These are phyloP conservation scores for Tephrocybe sp. DNA, from an alignment of 768 basidiomycete species.

Conservation along the genomic window DNA sequence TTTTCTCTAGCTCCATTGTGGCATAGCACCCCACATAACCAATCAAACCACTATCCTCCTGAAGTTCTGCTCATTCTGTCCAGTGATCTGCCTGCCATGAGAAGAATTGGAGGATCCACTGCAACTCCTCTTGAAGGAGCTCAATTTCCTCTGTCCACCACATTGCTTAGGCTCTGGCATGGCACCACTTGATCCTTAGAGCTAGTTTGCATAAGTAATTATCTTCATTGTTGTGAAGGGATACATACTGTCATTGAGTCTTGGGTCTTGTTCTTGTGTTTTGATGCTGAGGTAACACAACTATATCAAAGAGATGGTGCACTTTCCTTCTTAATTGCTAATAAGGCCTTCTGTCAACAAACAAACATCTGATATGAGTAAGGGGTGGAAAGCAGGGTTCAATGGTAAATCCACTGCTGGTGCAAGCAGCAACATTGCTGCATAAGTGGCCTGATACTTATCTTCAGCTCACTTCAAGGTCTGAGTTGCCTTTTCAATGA, in stretches of 20 bases:
- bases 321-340: background rate
- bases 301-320: background rate
- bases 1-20: background rate
- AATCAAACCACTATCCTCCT: background rate
- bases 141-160: conserved; percentile 23
- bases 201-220: background rate
- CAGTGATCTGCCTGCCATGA: conserved; percentile 13
- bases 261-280: background rate
- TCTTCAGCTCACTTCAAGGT: background rate
- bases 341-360: background rate
- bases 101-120: conserved; percentile 15
- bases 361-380: background rate
- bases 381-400: background rate
- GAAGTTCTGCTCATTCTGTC: background rate
- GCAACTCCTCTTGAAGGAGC: conserved; percentile 13
- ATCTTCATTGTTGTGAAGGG: background rate
- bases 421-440: background rate
- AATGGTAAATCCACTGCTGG: background rate
- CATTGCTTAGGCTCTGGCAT: conserved; percentile 17
- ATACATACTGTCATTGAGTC: background rate
- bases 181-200: conserved; percentile 22
- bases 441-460: background rate
- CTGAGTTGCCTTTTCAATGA: background rate
- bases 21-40: background rate
- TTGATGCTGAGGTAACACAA: background rate